These are phyloP conservation scores for Claviceps humidiphila DNA, from an alignment of 2,329 filamentous ascomycete genomes.

Conservation along the genomic window DNA sequence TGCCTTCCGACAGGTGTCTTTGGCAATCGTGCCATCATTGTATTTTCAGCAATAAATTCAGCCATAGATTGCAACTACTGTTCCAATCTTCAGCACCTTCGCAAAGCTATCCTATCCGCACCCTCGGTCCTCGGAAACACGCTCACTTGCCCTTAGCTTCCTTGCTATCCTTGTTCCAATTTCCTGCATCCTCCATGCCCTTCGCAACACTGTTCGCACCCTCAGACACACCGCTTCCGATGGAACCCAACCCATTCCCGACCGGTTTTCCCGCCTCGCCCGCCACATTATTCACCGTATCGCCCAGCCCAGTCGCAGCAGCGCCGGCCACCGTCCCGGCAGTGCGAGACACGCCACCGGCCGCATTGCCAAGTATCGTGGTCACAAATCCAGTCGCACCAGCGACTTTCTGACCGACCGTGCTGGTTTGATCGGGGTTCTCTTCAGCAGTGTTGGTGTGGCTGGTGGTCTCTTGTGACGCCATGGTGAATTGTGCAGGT, in stretches of 20 bases:
- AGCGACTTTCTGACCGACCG: slow-evolving; percentile 16
- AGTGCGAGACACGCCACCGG: slow-evolving; percentile 27
- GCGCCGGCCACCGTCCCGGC: slow-evolving; percentile 33
- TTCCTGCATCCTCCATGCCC: slow-evolving; percentile 43
- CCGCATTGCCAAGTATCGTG: slow-evolving; percentile 25
- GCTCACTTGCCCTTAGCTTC: neutral
- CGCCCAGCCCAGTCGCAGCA: slow-evolving; percentile 41
- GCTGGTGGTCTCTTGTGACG: slow-evolving; percentile 2
- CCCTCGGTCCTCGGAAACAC: neutral
- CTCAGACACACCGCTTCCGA: slow-evolving; percentile 39
- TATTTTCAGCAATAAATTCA: neutral
- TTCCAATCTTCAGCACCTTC: slow-evolving; percentile 45
- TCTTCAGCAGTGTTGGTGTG: slow-evolving; percentile 2
- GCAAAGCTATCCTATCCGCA: slow-evolving; percentile 23
- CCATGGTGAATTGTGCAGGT: slow-evolving; percentile 2
- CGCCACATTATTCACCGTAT: slow-evolving; percentile 40
- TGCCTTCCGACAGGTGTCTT: neutral
- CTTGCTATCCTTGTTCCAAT: slow-evolving; percentile 32
- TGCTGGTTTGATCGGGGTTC: slow-evolving; percentile 11
- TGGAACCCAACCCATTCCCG: slow-evolving; percentile 39
- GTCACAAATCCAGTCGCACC: slow-evolving; percentile 27
- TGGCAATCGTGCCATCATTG: neutral
- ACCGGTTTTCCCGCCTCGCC: slow-evolving; percentile 41
- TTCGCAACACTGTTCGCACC: slow-evolving; percentile 35
- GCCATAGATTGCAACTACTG: slow-evolving; percentile 10